Conservation (phyloP, 352 stramenopile genomes). For the Phytopythium boreale region DNA sequence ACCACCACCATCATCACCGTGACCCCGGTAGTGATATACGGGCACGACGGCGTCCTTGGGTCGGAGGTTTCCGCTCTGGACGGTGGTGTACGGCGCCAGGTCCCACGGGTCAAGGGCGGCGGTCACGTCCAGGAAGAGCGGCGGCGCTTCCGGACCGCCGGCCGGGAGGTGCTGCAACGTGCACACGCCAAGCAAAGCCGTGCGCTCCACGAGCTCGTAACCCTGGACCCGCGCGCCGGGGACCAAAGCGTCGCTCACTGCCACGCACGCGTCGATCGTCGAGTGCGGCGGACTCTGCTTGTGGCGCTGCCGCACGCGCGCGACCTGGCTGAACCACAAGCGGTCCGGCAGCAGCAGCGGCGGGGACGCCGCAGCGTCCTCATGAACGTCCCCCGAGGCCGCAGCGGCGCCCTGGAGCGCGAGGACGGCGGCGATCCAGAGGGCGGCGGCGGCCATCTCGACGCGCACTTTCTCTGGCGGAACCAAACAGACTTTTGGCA, state of each 20-base stretch:
- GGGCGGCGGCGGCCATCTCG: neutral
- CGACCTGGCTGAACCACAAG: constrained; percentile 47
- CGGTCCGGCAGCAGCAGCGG: constrained; percentile 42
- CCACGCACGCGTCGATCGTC: constrained; percentile 21
- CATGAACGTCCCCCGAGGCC: constrained; percentile 7
- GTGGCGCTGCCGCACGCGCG: constrained; percentile 22
- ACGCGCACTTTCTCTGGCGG: neutral
- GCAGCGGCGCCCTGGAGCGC: constrained; percentile 6
- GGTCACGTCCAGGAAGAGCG: constrained; percentile 16
- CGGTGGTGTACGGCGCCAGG: too few species aligned
- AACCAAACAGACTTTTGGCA: neutral
- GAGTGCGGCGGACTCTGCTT: constrained; percentile 5
- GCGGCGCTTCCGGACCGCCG: constrained; percentile 7
- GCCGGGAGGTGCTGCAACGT: constrained; percentile 24
- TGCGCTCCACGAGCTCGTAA: constrained; percentile 73
- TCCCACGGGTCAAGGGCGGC: neutral
- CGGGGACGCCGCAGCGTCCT: constrained; percentile 9
- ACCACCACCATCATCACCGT: neutral
- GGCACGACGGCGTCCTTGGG: constrained; percentile 8
- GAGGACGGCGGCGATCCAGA: constrained; percentile 5
- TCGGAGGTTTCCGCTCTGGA: neutral
- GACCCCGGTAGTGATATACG: neutral
- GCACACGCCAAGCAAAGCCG: constrained; percentile 59
- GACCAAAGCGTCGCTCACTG: constrained; percentile 27
- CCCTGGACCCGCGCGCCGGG: constrained; percentile 47